Conservation (phyloP, 768 basidiomycete species). For the Wakefieldia striispora region DNA sequence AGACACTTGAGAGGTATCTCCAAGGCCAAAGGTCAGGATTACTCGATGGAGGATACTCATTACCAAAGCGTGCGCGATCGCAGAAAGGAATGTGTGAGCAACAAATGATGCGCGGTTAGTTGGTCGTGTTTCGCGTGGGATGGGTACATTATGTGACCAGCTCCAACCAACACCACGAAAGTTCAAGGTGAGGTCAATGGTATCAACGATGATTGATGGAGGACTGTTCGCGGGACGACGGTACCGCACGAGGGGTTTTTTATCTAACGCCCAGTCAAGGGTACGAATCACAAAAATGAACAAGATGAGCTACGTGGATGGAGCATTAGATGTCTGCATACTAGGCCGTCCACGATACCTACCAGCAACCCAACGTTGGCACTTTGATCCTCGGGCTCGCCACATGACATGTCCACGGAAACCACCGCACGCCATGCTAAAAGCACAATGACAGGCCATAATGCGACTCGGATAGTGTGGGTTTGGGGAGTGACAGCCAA, state of each 20-base stretch:
- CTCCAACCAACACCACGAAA: constrained; percentile 62
- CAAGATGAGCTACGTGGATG: too few relatives aligned
- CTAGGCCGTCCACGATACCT: too few relatives aligned
- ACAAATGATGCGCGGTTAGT: constrained; percentile 38
- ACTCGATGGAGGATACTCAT: constrained; percentile 46
- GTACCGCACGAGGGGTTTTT: constrained; percentile 13
- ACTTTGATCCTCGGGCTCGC: not conserved
- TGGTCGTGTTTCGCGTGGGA: constrained; percentile 41
- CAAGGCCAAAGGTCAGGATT: constrained; percentile 46
- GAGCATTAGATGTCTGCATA: too few relatives aligned
- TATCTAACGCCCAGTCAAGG: constrained; percentile 15
- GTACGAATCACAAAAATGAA: constrained; percentile 7
- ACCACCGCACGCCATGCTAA: constrained; percentile 38
- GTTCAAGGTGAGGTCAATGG: constrained; percentile 48
- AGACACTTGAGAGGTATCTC: too few relatives aligned
- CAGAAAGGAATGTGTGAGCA: constrained; percentile 31
- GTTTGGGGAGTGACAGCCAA: constrained; percentile 49
- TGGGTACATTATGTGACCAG: constrained; percentile 42
- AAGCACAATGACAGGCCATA: constrained; percentile 47
- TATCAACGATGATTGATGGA: constrained; percentile 31
- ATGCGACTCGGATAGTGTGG: constrained; percentile 39
- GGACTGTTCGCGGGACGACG: constrained; percentile 3
- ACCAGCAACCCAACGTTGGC: constrained; percentile 12
- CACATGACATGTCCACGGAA: constrained; percentile 14
- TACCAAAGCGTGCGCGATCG: constrained; percentile 35